phyloP scores from a whole-genome alignment of 2,329 filamentous ascomycete species.

The Fusarium subglutinans region DNA sequence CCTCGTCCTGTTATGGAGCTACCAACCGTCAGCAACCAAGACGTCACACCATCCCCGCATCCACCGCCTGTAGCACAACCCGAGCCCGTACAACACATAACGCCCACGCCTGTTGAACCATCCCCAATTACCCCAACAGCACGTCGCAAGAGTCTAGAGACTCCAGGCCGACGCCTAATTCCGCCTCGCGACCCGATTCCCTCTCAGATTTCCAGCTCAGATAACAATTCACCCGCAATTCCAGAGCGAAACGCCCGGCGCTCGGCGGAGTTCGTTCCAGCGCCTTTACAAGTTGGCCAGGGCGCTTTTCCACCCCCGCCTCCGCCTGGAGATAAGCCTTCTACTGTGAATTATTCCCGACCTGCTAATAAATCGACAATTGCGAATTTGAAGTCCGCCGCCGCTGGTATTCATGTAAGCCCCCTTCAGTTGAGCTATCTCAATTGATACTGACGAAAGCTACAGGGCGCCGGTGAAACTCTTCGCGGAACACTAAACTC shows the following conservation, averaged over 20 bases:
- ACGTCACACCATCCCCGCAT: slow-evolving; percentile 4
- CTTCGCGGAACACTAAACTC: slow-evolving; percentile 40
- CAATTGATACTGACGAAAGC: background rate
- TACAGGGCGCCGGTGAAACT: slow-evolving; percentile 38
- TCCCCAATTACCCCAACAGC: slow-evolving; percentile 3
- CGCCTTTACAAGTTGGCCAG: slow-evolving; percentile 3
- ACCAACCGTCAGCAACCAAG: slow-evolving; percentile 29
- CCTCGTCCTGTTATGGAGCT: slow-evolving; percentile 25
- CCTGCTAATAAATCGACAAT: slow-evolving; percentile 32
- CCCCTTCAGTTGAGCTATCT: fast-evolving
- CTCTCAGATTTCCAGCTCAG: background rate
- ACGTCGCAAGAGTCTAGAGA: slow-evolving; percentile 38
- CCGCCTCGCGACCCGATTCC: slow-evolving; percentile 31
- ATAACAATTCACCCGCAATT: slow-evolving; percentile 15
- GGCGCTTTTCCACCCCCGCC: slow-evolving; percentile 2
- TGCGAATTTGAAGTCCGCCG: slow-evolving; percentile 36
- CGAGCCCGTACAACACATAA: background rate
- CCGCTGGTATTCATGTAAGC: slow-evolving; percentile 36
- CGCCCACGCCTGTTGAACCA: slow-evolving; percentile 7
- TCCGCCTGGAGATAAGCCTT: background rate
- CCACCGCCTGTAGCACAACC: background rate
- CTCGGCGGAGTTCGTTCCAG: slow-evolving; percentile 1
- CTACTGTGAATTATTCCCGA: slow-evolving; percentile 20
- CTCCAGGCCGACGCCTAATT: slow-evolving; percentile 36
- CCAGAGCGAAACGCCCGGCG: slow-evolving; percentile 27